These are phyloP conservation scores for Backusella tuberculispora DNA, from an alignment of 192 early-diverging fungal species.

Conservation along the genomic window DNA sequence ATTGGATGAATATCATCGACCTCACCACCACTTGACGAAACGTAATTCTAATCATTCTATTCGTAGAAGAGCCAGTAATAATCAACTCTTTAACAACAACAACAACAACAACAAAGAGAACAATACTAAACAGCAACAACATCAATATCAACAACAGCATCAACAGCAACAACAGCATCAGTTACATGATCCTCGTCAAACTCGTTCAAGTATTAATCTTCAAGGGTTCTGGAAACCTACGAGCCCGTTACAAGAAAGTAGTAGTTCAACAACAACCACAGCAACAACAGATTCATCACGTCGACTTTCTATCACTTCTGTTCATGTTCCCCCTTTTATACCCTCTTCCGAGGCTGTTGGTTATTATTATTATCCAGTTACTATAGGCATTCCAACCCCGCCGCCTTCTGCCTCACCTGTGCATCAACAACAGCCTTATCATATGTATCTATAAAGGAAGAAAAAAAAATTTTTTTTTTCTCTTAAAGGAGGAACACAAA, in stretches of 20 bases:
- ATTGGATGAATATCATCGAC: constrained; percentile 15
- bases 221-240: constrained; percentile 23
- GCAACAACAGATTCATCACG: not conserved
- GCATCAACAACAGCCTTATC: constrained; percentile 25
- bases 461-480: not conserved
- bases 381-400: constrained; percentile 36
- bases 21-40: not conserved
- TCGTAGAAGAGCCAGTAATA: not conserved
- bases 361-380: constrained; percentile 17
- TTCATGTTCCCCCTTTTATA: constrained; percentile 38
- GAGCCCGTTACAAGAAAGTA: not conserved
- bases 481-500: constrained; percentile 8
- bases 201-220: constrained; percentile 29
- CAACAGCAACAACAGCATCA: not conserved
- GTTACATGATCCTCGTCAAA: constrained; percentile 21
- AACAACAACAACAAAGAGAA: not conserved
- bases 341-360: constrained; percentile 19
- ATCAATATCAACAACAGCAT: not conserved
- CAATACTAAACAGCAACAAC: not conserved
- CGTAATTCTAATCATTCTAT: constrained; percentile 11
- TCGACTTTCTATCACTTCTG: constrained; percentile 32
- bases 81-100: not conserved
- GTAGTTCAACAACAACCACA: too few species aligned
- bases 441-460: constrained; percentile 11
- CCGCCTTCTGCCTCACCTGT: constrained; percentile 35